A percentile compares a stretch with the other conserved stretches of the same genome.
Conservation (phyloP, 495 filamentous ascomycete genomes). For the Annulohypoxylon maeteangense region DNA sequence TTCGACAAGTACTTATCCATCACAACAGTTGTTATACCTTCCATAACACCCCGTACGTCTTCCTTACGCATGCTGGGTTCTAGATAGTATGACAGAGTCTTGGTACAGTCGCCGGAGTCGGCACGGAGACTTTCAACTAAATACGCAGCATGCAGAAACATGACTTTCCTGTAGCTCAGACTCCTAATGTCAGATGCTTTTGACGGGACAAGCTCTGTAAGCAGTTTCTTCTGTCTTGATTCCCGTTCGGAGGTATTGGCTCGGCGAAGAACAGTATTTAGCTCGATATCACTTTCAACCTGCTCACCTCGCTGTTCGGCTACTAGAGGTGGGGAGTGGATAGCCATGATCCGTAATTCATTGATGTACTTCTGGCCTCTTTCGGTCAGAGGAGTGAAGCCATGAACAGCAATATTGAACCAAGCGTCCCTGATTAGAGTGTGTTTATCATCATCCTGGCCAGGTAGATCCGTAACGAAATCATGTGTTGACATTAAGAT, state of each 20-base stretch:
- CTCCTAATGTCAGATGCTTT: constrained; percentile 80
- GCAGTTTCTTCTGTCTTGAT: constrained; percentile 78
- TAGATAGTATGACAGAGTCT: constrained; percentile 87
- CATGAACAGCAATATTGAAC: constrained; percentile 97
- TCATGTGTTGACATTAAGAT: constrained; percentile 72
- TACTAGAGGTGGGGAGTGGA: constrained; percentile 84
- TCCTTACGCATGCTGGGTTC: constrained; percentile 84
- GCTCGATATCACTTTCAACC: constrained; percentile 92
- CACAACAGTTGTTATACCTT: constrained; percentile 77
- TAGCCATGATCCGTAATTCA: constrained; percentile 83
- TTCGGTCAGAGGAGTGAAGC: constrained; percentile 78
- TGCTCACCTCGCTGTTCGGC: constrained; percentile 85
- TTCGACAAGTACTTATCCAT: constrained; percentile 78
- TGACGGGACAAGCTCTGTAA: constrained; percentile 76
- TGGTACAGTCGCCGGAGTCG: constrained; percentile 84
- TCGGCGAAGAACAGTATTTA: constrained; percentile 88
- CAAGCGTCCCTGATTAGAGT: constrained; percentile 88
- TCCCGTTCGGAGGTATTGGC: constrained; percentile 81
- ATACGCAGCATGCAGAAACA: constrained; percentile 89
- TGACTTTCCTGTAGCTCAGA: constrained; percentile 84
- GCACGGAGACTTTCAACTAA: constrained; percentile 87
- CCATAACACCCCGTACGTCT: constrained; percentile 87
- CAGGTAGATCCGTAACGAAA: constrained; percentile 50
- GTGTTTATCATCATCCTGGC: constrained; percentile 69
- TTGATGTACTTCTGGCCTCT: constrained; percentile 72